A percentile compares a stretch with the other conserved stretches of the same genome.
These are phyloP conservation scores for Fusarium concolor DNA, from an alignment of 2,329 filamentous ascomycete genomes.

Conservation along the genomic window DNA sequence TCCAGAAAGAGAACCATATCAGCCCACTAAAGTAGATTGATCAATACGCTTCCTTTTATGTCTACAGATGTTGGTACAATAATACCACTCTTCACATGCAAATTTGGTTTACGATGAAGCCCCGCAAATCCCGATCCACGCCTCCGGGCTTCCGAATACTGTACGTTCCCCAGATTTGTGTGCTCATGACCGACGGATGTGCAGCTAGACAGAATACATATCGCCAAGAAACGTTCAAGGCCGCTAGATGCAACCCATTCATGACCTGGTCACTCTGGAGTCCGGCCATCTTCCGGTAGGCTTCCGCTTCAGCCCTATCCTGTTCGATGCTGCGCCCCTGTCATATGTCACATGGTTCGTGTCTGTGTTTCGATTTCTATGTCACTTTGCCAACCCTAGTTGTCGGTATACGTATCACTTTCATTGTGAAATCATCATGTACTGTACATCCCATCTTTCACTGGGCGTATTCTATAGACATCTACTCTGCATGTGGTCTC, in stretches of 20 bases:
- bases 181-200: constrained; percentile 20
- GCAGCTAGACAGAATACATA: constrained; percentile 15
- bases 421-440: background rate
- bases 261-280: constrained; percentile 14
- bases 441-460: constrained; percentile 7
- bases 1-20: background rate
- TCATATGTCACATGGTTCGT: constrained; percentile 11
- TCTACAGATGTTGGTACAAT: background rate
- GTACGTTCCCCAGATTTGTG: constrained; percentile 23
- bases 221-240: constrained; percentile 30
- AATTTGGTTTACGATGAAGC: constrained; percentile 5
- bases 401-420: background rate
- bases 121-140: constrained; percentile 29
- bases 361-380: background rate
- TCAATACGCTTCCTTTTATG: too few relatives aligned
- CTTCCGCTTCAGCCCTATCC: constrained; percentile 40
- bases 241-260: constrained; percentile 23
- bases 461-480: background rate
- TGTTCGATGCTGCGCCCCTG: constrained; percentile 7
- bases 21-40: background rate
- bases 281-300: constrained; percentile 44
- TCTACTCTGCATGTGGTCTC: constrained; percentile 14
- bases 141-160: constrained; percentile 22
- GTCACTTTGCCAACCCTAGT: background rate
- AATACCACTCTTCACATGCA: constrained; percentile 34